These are phyloP conservation scores for Lactifluus volemus DNA, from an alignment of 768 basidiomycete genomes.

Conservation along the genomic window DNA sequence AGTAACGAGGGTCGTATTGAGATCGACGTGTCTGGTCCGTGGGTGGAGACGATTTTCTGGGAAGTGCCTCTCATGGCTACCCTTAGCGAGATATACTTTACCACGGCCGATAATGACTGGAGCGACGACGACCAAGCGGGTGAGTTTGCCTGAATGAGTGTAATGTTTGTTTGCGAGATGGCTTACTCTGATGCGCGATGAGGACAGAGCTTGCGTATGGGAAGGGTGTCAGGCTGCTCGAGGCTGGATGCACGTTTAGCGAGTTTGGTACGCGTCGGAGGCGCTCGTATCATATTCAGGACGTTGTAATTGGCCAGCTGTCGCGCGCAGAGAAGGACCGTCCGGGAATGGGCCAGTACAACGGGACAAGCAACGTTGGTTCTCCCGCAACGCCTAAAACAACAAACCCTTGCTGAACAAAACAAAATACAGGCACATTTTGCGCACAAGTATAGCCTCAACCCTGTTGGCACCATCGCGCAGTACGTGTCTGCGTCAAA, in stretches of 20 bases:
- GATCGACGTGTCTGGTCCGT: conserved; percentile 63
- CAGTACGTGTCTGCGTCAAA: conserved; percentile 45
- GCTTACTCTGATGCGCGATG: not conserved
- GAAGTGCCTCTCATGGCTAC: conserved; percentile 94
- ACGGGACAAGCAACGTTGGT: conserved; percentile 85
- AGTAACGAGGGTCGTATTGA: conserved; percentile 50
- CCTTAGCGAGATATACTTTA: conserved; percentile 86
- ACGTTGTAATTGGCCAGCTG: conserved; percentile 63
- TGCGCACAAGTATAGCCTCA: conserved; percentile 63
- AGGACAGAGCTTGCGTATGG: conserved; percentile 55
- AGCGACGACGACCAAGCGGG: conserved; percentile 74
- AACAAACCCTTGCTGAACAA: not conserved
- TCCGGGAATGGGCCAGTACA: conserved; percentile 44
- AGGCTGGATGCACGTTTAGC: conserved; percentile 60
- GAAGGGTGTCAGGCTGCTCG: conserved; percentile 59
- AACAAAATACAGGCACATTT: conserved; percentile 55
- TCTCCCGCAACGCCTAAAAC: too few relatives aligned
- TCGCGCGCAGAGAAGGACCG: conserved; percentile 51
- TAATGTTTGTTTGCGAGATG: not conserved
- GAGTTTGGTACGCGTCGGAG: conserved; percentile 86
- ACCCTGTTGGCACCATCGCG: conserved; percentile 74
- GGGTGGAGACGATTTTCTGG: conserved; percentile 86
- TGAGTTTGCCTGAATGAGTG: conserved; percentile 23
- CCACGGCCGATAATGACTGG: conserved; percentile 71
- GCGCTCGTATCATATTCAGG: conserved; percentile 65